Evolutionary conservation across 148 eudicot species (phyloP).

Genomic region (Talinum fruticosum): DNA sequence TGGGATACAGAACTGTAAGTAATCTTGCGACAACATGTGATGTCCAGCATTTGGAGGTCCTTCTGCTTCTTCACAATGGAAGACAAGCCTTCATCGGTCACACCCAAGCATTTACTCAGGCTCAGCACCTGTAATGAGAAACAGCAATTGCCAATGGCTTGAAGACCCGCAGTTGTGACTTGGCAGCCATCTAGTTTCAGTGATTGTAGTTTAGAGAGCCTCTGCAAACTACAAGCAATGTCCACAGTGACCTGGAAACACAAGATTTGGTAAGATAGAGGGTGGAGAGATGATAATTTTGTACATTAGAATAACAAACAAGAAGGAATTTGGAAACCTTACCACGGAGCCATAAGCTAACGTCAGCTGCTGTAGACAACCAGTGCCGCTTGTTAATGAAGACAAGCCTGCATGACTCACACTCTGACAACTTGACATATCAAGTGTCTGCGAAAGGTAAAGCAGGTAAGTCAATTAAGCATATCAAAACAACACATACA

Average conservation of each 20-base stretch:
- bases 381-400: slow-evolving; percentile 54
- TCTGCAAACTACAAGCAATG: slow-evolving; percentile 68
- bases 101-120: slow-evolving; percentile 80
- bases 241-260: slow-evolving; percentile 75
- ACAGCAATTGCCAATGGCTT: slow-evolving; percentile 68
- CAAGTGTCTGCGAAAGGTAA: slow-evolving; percentile 51
- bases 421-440: slow-evolving; percentile 81
- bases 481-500: not conserved
- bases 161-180: slow-evolving; percentile 74
- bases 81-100: slow-evolving; percentile 81
- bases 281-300: slow-evolving; percentile 3
- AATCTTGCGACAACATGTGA: slow-evolving; percentile 83
- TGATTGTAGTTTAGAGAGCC: slow-evolving; percentile 66
- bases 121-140: slow-evolving; percentile 70
- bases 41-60: slow-evolving; percentile 70
- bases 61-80: slow-evolving; percentile 66
- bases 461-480: slow-evolving; percentile 11
- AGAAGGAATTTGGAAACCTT: slow-evolving; percentile 20
- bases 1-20: slow-evolving; percentile 61
- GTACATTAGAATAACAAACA: not conserved
- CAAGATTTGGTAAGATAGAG: slow-evolving; percentile 12
- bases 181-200: slow-evolving; percentile 77
- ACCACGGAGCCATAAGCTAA: slow-evolving; percentile 80
- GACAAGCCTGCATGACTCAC: slow-evolving; percentile 69
- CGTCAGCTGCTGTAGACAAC: slow-evolving; percentile 54